phyloP scores from a whole-genome alignment of 2,329 filamentous ascomycete species.

The Fusarium tupiense region DNA sequence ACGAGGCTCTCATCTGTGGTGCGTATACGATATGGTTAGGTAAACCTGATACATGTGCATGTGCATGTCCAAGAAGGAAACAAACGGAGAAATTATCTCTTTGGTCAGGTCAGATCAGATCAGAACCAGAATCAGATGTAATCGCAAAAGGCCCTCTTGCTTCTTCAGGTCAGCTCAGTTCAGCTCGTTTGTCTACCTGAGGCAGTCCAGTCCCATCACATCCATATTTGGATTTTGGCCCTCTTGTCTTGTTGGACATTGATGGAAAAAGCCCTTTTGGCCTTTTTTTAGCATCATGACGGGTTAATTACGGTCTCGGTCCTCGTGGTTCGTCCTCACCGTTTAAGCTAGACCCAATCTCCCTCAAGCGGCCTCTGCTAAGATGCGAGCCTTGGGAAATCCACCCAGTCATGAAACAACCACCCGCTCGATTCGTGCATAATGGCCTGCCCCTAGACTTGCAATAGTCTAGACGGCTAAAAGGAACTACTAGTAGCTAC shows the following conservation, averaged over 20 bases:
- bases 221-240: background rate
- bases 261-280: background rate
- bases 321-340: constrained; percentile 28
- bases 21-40: background rate
- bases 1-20: constrained; percentile 27
- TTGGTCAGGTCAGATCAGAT: background rate
- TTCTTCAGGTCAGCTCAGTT: constrained; percentile 10
- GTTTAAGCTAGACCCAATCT: constrained; percentile 31
- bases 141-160: background rate
- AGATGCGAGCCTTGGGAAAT: background rate
- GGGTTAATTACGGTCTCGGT: constrained; percentile 35
- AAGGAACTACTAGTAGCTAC: background rate
- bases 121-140: background rate
- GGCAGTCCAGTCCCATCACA: background rate
- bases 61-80: background rate
- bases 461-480: constrained; percentile 7
- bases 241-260: constrained; percentile 3
- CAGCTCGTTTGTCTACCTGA: constrained; percentile 6
- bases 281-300: constrained; percentile 38
- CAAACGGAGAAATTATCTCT: background rate
- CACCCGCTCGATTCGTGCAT: constrained; percentile 20
- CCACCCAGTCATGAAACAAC: constrained; percentile 31
- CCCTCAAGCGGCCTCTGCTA: background rate
- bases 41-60: background rate
- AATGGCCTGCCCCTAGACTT: background rate